Evolutionary conservation across 768 basidiomycete species (phyloP), one percentile per base, ranked within the genome.

Genomic region (Tylopilus sp.): DNA sequence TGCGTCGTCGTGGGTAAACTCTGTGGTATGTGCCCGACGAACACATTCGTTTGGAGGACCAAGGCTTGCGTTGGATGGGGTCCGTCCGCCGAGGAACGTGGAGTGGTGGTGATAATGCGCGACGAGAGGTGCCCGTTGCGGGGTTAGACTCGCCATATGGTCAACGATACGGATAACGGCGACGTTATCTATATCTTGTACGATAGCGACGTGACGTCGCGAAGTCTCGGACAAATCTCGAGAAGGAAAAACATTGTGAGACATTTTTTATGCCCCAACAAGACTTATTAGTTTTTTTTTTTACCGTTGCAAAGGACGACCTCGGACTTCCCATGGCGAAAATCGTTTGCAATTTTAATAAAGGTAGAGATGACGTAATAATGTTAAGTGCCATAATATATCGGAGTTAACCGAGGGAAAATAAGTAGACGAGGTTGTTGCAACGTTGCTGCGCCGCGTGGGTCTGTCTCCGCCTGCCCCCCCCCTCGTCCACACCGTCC

Each of bases 381-480:
- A 42, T 45, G 50, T 51, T 47, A 55, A 60, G 48, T 49, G 42
- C 6, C n/a, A 23, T 49, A 35, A 49, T 8, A 23, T 21, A 31
- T 57, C 60, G 66, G 66, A 59, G 57, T 66, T 68, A 26, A 33
- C 50, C 56, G 51, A 45, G 46, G 9, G 47, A 33, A 62, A 58
- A 68, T 67, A 65, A 66, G 62, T 59, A 54, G 44, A 36, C 18
- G 31, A 22, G 20, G 36, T 38, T 10, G 43, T 20, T 38, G 28
- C 20, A 36, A 25, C 9, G 26, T 40, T 43, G 40, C 53, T 58
- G 60, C 57, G 60, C 46, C 52, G 46, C 54, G 60, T 59, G 54
- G 53, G 52, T 60, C 44, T 52, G 23, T 52, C 49, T 40, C 26
- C 41, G 41, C 44, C 50, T 50, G 48, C 48, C 44, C 51, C 35